These are phyloP conservation scores for Cucumis sativus DNA, from an alignment of 306 rosid species.

Conservation along the genomic window DNA sequence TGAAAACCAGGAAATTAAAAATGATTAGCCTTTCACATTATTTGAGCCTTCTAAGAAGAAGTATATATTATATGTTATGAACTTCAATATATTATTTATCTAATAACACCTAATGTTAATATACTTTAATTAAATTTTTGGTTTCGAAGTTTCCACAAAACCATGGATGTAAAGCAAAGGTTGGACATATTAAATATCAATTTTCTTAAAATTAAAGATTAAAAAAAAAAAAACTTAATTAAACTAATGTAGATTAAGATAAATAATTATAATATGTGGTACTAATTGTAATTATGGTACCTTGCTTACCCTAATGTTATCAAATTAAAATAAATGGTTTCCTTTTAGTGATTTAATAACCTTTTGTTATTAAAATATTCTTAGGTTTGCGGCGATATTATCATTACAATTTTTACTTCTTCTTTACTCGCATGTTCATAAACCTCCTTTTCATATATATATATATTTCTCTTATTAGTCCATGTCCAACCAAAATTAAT, in stretches of 20 bases:
- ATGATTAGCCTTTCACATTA: background rate
- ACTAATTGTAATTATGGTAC: background rate
- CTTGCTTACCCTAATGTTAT: background rate
- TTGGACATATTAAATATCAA: background rate
- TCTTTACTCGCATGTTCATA: background rate
- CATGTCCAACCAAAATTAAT: background rate
- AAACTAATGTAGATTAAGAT: too few species aligned
- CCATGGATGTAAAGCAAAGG: background rate
- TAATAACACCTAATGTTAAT: background rate
- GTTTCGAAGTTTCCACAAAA: background rate
- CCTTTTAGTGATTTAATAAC: background rate
- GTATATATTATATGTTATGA: background rate
- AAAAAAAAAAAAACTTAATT: too few species aligned
- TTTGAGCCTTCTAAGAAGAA: background rate
- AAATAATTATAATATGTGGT: background rate
- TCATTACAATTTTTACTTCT: background rate
- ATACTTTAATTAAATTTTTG: background rate
- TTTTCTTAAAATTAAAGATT: too few species aligned
- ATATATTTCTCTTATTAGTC: background rate
- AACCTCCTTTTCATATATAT: background rate
- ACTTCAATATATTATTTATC: background rate
- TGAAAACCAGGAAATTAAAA: background rate
- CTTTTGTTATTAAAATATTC: background rate
- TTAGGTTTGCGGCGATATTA: background rate
- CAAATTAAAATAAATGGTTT: background rate